phyloP scores from a whole-genome alignment of 164 flowering plant species.

The Nymphaea colorata region DNA sequence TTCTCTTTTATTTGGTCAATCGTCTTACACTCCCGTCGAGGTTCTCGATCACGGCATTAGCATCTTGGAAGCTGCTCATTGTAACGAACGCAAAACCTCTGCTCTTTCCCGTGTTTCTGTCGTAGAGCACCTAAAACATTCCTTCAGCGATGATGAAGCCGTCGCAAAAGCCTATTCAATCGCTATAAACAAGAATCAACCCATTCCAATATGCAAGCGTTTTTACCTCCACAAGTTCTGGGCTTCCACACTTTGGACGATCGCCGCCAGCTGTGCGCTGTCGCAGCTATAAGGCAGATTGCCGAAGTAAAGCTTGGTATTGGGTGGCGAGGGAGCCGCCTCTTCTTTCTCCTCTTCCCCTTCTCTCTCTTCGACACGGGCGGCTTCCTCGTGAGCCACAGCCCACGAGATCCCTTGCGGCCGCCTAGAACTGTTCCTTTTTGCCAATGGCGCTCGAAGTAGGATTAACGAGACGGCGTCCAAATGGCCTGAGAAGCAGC shows the following conservation, averaged over 20 bases:
- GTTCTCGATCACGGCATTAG: constrained; percentile 25
- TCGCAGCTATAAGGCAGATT: constrained; percentile 34
- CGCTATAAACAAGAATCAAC: not conserved
- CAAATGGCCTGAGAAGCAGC: no score
- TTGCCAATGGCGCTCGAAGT: no score
- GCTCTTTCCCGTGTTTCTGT: constrained; percentile 31
- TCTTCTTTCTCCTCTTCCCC: constrained; percentile 8
- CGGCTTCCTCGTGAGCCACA: constrained; percentile 55
- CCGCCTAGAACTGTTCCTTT: constrained; percentile 9
- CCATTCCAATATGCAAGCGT: no score
- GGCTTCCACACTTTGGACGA: constrained; percentile 63
- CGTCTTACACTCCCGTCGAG: constrained; percentile 35
- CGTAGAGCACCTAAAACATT: constrained; percentile 27
- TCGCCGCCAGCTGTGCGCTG: constrained; percentile 85
- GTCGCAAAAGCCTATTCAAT: no score
- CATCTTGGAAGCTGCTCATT: constrained; percentile 25
- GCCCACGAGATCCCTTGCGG: constrained; percentile 24
- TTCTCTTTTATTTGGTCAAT: no score
- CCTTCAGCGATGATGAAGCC: no score
- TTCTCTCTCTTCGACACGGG: constrained; percentile 6
- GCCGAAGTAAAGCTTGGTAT: constrained; percentile 54
- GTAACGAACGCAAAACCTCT: constrained; percentile 32
- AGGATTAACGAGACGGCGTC: no score
- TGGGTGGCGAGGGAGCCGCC: constrained; percentile 3
- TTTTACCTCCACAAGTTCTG: constrained; percentile 80